Conservation (phyloP, 192 early-diverging fungal species). For the Mortierella claussenii region DNA sequence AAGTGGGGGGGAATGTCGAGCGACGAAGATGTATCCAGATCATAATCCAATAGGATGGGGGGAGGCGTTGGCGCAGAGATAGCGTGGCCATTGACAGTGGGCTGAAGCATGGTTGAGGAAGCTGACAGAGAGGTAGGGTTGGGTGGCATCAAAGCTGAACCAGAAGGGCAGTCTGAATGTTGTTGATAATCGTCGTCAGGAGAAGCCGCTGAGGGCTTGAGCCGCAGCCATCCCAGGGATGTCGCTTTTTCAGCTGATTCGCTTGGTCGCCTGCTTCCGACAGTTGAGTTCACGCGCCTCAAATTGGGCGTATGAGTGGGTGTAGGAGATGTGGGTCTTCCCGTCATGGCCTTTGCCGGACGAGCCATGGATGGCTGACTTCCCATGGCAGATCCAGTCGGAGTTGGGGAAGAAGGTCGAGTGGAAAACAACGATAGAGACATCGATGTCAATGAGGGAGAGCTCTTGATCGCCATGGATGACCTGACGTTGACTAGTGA, state of each 20-base stretch:
- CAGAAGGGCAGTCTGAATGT: not conserved
- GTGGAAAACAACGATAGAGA: constrained; percentile 12
- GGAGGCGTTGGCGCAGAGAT: constrained; percentile 33
- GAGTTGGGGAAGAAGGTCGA: not conserved
- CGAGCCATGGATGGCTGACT: not conserved
- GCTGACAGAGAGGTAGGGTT: constrained; percentile 15
- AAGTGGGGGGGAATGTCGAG: constrained; percentile 33
- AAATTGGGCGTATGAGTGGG: constrained; percentile 4
- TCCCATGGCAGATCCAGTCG: no score
- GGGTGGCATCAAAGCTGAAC: constrained; percentile 6
- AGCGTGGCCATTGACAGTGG: constrained; percentile 17
- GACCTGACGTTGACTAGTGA: constrained; percentile 18
- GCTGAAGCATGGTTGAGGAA: constrained; percentile 17
- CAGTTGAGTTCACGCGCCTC: constrained; percentile 1
- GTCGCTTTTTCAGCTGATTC: constrained; percentile 11
- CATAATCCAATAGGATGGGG: constrained; percentile 33
- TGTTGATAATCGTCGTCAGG: constrained; percentile 9
- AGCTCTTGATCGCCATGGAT: constrained; percentile 51
- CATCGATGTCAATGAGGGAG: constrained; percentile 29
- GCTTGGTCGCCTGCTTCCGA: not conserved
- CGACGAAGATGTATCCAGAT: constrained; percentile 18
- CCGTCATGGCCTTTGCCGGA: not conserved
- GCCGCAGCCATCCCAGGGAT: constrained; percentile 30
- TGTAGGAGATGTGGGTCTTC: constrained; percentile 7
- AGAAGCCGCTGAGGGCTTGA: constrained; percentile 1